Evolutionary conservation across 176 grass and related monocot species (phyloP).

Genomic region (Lolium perenne): DNA sequence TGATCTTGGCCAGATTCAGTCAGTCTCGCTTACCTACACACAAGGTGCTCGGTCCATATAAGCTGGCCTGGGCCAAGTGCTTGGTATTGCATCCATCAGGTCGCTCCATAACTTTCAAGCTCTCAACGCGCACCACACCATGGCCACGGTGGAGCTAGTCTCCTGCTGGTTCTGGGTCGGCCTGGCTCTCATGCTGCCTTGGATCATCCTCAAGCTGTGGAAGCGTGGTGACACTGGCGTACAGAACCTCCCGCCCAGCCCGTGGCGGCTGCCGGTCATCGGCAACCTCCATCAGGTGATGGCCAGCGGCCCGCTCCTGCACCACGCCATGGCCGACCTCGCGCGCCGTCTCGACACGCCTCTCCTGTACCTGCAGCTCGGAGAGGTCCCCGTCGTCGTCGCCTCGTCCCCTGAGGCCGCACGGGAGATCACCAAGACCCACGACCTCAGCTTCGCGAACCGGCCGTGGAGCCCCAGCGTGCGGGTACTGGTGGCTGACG

Average conservation of each 20-base stretch:
- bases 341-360: slow-evolving; percentile 27
- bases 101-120: background rate
- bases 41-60: background rate
- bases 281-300: slow-evolving; percentile 54
- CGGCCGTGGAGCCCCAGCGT: background rate
- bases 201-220: background rate
- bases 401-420: slow-evolving; percentile 45
- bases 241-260: background rate
- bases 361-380: slow-evolving; percentile 44
- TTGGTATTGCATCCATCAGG: background rate
- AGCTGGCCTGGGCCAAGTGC: background rate
- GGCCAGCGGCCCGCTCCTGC: background rate
- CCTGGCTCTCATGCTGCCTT: background rate
- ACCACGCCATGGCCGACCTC: slow-evolving; percentile 27
- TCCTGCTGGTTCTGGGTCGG: background rate
- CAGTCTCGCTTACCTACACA: too few species aligned
- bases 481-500: background rate
- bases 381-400: slow-evolving; percentile 34
- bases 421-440: slow-evolving; percentile 43
- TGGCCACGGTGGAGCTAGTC: slow-evolving; percentile 9
- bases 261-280: slow-evolving; percentile 47
- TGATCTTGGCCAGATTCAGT: too few species aligned
- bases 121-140: background rate
- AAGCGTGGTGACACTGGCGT: background rate
- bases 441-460: slow-evolving; percentile 38